Conservation (phyloP, 306 rosid species). For the Sindora glabra region DNA sequence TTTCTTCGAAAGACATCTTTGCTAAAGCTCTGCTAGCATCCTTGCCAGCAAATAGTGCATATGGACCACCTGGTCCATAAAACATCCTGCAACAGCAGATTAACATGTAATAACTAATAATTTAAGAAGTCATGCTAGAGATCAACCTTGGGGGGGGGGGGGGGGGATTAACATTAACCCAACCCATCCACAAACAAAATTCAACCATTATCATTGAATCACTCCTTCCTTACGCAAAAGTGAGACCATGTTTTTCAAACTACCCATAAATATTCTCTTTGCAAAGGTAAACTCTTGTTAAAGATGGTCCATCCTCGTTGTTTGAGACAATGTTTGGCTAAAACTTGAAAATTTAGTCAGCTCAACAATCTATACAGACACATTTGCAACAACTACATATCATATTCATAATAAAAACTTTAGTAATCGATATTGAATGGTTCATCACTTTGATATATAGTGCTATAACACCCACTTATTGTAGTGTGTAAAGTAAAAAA, state of each 20-base stretch:
- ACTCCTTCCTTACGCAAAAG: too few species aligned
- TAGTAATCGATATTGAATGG: background rate
- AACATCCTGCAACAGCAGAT: conserved; percentile 54
- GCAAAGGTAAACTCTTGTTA: too few species aligned
- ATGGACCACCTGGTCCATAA: conserved; percentile 98
- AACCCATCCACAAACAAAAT: too few species aligned
- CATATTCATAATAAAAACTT: background rate
- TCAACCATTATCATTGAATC: too few species aligned
- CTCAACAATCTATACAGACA: background rate
- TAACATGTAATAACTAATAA: conserved; percentile 21
- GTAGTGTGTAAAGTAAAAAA: background rate
- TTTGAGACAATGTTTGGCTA: background rate
- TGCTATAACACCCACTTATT: background rate
- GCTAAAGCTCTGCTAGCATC: conserved; percentile 98
- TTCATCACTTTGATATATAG: background rate
- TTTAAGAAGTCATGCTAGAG: conserved; percentile 20
- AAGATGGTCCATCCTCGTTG: background rate
- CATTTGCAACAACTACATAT: background rate
- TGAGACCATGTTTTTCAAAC: too few species aligned
- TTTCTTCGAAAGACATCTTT: conserved; percentile 92
- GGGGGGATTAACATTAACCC: too few species aligned
- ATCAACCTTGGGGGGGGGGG: too few species aligned
- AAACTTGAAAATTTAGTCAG: background rate
- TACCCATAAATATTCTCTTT: too few species aligned
- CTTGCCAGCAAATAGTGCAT: conserved; percentile 92